Evolutionary conservation across 73 alveolate species (phyloP).

Genomic region (Urostyla sp.): DNA sequence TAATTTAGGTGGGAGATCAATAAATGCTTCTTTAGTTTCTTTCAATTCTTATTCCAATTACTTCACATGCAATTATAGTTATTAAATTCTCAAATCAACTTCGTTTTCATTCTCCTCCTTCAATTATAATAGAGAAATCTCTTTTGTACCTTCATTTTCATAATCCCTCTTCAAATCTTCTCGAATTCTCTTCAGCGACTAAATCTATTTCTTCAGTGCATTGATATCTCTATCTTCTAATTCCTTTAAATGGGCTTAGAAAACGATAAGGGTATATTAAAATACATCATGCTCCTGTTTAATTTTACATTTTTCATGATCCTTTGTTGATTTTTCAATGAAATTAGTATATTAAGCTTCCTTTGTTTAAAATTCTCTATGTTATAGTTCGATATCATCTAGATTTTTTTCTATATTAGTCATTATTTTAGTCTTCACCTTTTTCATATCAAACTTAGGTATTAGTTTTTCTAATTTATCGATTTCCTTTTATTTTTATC

Average conservation of each 20-base stretch:
- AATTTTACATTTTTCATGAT: slow-evolving; percentile 8
- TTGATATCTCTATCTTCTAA: slow-evolving; percentile 34
- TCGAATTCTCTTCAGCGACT: slow-evolving; percentile 2
- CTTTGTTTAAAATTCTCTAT: neutral
- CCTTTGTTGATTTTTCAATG: slow-evolving; percentile 6
- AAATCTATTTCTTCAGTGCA: neutral
- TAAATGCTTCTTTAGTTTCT: slow-evolving; percentile 8
- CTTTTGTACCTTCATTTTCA: slow-evolving; percentile 25
- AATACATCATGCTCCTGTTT: slow-evolving; percentile 8
- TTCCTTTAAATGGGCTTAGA: slow-evolving; percentile 9
- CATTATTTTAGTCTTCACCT: neutral
- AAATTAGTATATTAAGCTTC: neutral
- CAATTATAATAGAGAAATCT: neutral
- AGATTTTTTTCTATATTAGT: neutral
- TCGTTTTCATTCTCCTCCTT: slow-evolving; percentile 23
- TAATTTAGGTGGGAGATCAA: neutral
- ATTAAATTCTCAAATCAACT: slow-evolving; percentile 28
- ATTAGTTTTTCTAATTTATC: neutral
- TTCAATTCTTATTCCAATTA: slow-evolving; percentile 7
- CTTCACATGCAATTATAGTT: neutral
- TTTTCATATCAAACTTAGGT: slow-evolving; percentile 36
- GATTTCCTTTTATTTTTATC: slow-evolving; percentile 17
- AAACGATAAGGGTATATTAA: neutral
- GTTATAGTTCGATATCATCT: slow-evolving; percentile 24
- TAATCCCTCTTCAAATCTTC: slow-evolving; percentile 17